Percentiles rank a stretch among this genome's conserved stretches.
These are phyloP conservation scores for Paramarasmius palmivorus DNA, from an alignment of 1,284 basidiomycete genomes.

Conservation along the genomic window DNA sequence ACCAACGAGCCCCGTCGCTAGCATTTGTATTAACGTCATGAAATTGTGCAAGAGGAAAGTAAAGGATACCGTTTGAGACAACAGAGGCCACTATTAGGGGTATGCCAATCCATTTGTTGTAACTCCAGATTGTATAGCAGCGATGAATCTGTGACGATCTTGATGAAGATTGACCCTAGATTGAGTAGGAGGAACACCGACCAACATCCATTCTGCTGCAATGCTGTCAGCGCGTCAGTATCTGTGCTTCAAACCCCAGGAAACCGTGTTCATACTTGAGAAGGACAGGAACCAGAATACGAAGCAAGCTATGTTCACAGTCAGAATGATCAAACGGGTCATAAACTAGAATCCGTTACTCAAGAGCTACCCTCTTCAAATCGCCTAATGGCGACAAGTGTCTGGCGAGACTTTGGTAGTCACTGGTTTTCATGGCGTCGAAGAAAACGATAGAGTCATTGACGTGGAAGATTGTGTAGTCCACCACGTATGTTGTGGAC, in stretches of 20 bases:
- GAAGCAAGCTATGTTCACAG: too few relatives aligned
- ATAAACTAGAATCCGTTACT: too few relatives aligned
- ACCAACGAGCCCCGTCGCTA: neutral
- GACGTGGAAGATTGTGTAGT: neutral
- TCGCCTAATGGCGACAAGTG: too few relatives aligned
- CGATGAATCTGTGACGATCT: conserved; percentile 6
- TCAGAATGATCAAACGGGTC: too few relatives aligned
- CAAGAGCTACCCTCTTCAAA: too few relatives aligned
- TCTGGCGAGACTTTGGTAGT: neutral
- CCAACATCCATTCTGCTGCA: too few relatives aligned
- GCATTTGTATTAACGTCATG: too few relatives aligned
- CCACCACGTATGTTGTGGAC: conserved; percentile 1
- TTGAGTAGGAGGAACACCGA: too few relatives aligned
- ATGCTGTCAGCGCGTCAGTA: too few relatives aligned
- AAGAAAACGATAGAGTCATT: neutral
- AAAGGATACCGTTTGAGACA: neutral
- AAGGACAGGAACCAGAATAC: too few relatives aligned
- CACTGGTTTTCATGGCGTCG: neutral
- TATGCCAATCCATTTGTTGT: neutral
- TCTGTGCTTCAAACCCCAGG: too few relatives aligned
- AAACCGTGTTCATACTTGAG: neutral
- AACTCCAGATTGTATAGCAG: conserved; percentile 2
- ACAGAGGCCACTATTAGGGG: neutral
- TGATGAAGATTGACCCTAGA: neutral
- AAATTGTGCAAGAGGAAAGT: too few relatives aligned